phyloP scores from a whole-genome alignment of 163 green algal species.

The Chlorella variabilis region DNA sequence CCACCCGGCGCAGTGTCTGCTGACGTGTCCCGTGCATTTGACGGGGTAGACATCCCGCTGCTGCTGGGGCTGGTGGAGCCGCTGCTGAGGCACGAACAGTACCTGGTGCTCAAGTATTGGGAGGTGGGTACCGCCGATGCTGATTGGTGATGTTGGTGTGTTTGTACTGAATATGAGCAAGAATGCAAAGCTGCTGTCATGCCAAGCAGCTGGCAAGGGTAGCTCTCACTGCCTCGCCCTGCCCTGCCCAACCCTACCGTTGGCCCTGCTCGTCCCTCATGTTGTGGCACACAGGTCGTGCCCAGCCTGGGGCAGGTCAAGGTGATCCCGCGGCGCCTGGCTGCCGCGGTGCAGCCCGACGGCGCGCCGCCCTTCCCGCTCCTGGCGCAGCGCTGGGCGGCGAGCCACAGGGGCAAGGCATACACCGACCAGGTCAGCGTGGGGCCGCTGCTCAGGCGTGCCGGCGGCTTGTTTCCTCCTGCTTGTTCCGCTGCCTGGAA shows the following conservation, averaged over 20 bases:
- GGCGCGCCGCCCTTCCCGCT: slow-evolving; percentile 6
- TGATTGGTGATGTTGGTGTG: too few relatives aligned
- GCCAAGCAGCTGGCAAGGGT: too few relatives aligned
- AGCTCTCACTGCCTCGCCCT: too few relatives aligned
- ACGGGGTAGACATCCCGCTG: slow-evolving; percentile 68
- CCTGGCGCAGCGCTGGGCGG: slow-evolving; percentile 29
- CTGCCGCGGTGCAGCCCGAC: background rate
- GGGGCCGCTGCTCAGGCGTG: too few relatives aligned
- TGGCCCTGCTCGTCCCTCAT: background rate
- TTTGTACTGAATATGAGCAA: too few relatives aligned
- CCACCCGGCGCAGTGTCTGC: slow-evolving; percentile 54
- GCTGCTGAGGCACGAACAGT: slow-evolving; percentile 59
- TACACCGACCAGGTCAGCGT: slow-evolving; percentile 41
- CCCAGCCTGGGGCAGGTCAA: slow-evolving; percentile 35
- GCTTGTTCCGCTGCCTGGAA: background rate
- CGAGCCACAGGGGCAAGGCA: slow-evolving; percentile 28
- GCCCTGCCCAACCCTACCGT: too few relatives aligned
- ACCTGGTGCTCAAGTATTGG: slow-evolving; percentile 62
- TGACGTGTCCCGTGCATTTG: slow-evolving; percentile 85
- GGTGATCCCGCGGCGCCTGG: slow-evolving; percentile 33
- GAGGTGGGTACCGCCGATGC: slow-evolving; percentile 44
- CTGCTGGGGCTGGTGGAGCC: slow-evolving; percentile 63
- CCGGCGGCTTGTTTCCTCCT: too few relatives aligned
- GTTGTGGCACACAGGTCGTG: slow-evolving; percentile 1
- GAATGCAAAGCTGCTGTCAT: too few relatives aligned